Percentiles rank a stretch among this genome's conserved stretches.
These are phyloP conservation scores for Alternaria consortialis DNA, from an alignment of 2,329 filamentous ascomycete genomes.

Conservation along the genomic window DNA sequence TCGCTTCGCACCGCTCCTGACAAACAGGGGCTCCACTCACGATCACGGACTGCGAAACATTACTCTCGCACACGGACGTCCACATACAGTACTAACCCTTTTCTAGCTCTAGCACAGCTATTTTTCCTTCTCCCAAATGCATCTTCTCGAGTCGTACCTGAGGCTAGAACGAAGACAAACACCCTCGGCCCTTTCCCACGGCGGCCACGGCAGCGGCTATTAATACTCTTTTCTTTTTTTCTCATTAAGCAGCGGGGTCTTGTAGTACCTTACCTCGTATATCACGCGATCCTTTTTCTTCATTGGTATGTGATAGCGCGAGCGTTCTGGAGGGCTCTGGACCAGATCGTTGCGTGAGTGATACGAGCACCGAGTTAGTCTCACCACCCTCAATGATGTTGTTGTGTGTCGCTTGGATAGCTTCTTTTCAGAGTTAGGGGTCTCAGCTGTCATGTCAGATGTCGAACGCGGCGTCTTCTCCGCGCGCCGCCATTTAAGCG, in stretches of 20 bases:
- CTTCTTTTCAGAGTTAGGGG: background rate
- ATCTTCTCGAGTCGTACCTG: background rate
- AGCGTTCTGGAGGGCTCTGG: conserved; percentile 4
- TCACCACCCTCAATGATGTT: background rate
- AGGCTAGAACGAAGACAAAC: conserved; percentile 7
- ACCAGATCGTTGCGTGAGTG: background rate
- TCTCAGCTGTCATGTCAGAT: background rate
- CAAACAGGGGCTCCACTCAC: conserved; percentile 8
- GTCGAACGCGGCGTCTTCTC: conserved; percentile 1
- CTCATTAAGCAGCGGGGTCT: background rate
- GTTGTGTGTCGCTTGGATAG: background rate
- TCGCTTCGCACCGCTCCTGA: background rate
- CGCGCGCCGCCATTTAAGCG: background rate
- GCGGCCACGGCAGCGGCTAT: background rate
- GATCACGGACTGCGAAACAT: conserved; percentile 19
- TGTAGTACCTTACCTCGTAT: background rate
- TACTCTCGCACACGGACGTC: conserved; percentile 13
- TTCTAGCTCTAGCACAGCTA: conserved; percentile 12
- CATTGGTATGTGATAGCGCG: background rate
- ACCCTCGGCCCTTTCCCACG: conserved; percentile 1
- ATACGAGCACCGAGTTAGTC: background rate
- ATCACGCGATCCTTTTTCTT: background rate
- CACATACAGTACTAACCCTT: conserved; percentile 3
- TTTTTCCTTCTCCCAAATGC: background rate
- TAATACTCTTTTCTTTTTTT: conserved; percentile 5